Evolutionary conservation across 2,329 filamentous ascomycete species (phyloP).

Genomic region (Allantophomopsis cytisporea): DNA sequence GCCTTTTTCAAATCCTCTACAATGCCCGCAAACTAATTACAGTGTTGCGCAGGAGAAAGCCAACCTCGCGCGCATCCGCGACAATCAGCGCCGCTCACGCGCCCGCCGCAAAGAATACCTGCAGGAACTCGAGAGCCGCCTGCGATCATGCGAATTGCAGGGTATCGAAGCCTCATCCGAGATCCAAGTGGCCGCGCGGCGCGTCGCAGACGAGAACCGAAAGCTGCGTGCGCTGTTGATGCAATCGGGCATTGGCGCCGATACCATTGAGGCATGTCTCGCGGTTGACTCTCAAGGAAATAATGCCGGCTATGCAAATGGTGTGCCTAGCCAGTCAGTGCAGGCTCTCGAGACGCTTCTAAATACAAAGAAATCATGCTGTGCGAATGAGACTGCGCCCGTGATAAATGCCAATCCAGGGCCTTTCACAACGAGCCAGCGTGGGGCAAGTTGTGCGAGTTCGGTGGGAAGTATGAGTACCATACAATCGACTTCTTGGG

Average conservation of each 20-base stretch:
- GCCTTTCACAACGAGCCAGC: neutral
- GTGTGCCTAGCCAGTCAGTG: constrained; percentile 6
- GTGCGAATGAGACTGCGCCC: constrained; percentile 5
- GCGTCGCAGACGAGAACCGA: constrained; percentile 56
- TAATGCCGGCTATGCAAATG: constrained; percentile 1
- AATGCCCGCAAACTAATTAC: no score
- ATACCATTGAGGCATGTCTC: constrained; percentile 28
- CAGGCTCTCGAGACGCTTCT: constrained; percentile 15
- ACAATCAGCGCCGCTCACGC: constrained; percentile 67
- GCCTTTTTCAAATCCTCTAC: no score
- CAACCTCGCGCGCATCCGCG: constrained; percentile 45
- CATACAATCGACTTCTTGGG: constrained; percentile 9
- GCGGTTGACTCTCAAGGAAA: constrained; percentile 4
- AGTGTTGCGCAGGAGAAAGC: neutral
- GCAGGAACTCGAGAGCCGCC: constrained; percentile 45
- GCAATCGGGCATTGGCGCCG: constrained; percentile 40
- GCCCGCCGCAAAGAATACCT: constrained; percentile 63
- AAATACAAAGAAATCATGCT: constrained; percentile 9
- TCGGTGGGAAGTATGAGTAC: constrained; percentile 10
- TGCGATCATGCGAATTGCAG: constrained; percentile 47
- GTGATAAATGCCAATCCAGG: neutral
- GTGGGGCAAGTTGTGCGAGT: constrained; percentile 9
- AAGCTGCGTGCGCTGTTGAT: constrained; percentile 45
- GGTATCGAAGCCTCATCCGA: constrained; percentile 59
- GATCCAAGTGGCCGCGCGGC: constrained; percentile 55